Percentiles rank a stretch among this genome's conserved stretches.
Evolutionary conservation across 352 stramenopile species (phyloP).

Genomic region (Plasmopara viticola): DNA sequence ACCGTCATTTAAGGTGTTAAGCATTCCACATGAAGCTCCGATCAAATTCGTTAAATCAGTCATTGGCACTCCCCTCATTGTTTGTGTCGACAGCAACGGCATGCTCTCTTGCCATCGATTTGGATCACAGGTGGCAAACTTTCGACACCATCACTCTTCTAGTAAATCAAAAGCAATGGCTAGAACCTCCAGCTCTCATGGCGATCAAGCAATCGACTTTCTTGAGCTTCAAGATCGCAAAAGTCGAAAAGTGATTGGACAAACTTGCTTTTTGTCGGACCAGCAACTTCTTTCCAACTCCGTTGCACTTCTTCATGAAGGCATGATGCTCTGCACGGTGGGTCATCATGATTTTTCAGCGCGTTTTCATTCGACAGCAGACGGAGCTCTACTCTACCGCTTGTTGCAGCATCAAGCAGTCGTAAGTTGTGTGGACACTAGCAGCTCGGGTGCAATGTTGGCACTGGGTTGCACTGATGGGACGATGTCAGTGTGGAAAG

Average conservation of each 20-base stretch:
- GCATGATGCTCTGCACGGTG: slow-evolving; percentile 54
- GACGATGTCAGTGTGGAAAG: slow-evolving; percentile 78
- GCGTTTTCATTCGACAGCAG: slow-evolving; percentile 62
- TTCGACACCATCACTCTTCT: slow-evolving; percentile 28
- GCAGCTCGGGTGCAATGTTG: slow-evolving; percentile 37
- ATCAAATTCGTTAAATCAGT: slow-evolving; percentile 51
- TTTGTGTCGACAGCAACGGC: slow-evolving; percentile 65
- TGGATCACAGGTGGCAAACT: slow-evolving; percentile 42
- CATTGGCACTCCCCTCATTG: slow-evolving; percentile 34
- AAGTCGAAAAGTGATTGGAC: slow-evolving; percentile 42
- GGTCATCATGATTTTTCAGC: slow-evolving; percentile 74
- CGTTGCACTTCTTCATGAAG: slow-evolving; percentile 48
- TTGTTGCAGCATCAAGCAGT: slow-evolving; percentile 66
- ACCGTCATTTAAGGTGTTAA: slow-evolving; percentile 23
- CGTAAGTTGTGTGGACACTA: slow-evolving; percentile 59
- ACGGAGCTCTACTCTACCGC: slow-evolving; percentile 65
- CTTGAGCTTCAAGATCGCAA: slow-evolving; percentile 68
- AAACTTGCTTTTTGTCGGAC: slow-evolving; percentile 34
- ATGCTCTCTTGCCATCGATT: slow-evolving; percentile 70
- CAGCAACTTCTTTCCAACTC: slow-evolving; percentile 17
- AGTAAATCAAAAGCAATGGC: slow-evolving; percentile 9
- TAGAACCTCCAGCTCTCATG: slow-evolving; percentile 7
- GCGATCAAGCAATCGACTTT: slow-evolving; percentile 29
- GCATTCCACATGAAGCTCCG: slow-evolving; percentile 53
- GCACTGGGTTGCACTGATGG: slow-evolving; percentile 56